Evolutionary conservation across 163 green algal genomes (phyloP).

Genomic region (Chlorella variabilis): DNA sequence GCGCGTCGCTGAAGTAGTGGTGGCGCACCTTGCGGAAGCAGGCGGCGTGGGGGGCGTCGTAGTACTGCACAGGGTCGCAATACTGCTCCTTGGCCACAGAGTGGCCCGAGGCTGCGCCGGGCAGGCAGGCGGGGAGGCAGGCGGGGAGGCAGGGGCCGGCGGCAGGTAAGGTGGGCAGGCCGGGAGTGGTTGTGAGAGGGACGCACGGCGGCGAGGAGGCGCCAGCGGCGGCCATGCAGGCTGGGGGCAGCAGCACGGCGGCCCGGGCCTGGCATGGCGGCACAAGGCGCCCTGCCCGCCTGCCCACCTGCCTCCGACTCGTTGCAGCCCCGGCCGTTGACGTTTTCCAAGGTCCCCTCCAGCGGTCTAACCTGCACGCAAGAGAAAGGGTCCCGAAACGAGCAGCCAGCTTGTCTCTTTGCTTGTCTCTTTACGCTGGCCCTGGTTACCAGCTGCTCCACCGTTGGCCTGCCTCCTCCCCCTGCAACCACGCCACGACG

Average conservation of each 20-base stretch:
- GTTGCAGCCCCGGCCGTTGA: conserved; percentile 25
- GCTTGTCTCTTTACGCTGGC: no score
- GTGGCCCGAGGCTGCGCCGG: neutral
- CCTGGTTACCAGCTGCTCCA: no score
- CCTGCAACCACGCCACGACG: no score
- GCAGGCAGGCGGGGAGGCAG: neutral
- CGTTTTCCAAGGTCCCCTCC: conserved; percentile 27
- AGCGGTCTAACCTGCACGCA: conserved; percentile 18
- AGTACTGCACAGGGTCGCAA: conserved; percentile 17
- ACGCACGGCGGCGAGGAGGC: no score
- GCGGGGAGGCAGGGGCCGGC: no score
- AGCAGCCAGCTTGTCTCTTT: neutral
- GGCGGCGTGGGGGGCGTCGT: conserved; percentile 2
- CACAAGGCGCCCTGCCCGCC: no score
- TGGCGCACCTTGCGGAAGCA: conserved; percentile 8
- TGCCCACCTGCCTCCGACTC: conserved; percentile 5
- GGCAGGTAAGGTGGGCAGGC: no score
- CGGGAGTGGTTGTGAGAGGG: neutral
- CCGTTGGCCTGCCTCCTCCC: no score
- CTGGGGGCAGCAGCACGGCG: no score
- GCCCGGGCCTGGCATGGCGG: no score
- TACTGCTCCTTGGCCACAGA: conserved; percentile 19
- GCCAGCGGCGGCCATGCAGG: no score
- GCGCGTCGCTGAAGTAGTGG: conserved; percentile 22
- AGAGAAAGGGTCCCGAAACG: neutral